Evolutionary conservation across 1,139 yeast species (phyloP).

Genomic region (Martiniozyma asiatica): DNA sequence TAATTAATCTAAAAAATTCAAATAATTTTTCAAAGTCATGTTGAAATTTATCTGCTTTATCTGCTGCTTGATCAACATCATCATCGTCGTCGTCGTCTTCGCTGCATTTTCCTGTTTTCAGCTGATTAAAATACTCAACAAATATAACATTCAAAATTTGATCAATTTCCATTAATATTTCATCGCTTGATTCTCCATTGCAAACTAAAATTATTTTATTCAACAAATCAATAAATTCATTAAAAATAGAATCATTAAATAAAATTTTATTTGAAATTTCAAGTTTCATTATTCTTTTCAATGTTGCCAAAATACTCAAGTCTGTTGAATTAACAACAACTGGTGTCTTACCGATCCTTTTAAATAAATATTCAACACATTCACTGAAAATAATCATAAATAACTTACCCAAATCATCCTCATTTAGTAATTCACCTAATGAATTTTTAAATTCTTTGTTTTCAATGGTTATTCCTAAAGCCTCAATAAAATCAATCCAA

Average conservation of each 20-base stretch:
- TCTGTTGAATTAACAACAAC: constrained; percentile 10
- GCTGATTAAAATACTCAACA: constrained; percentile 27
- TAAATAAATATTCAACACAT: constrained; percentile 64
- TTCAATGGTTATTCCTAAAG: constrained; percentile 56
- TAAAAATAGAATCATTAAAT: constrained; percentile 58
- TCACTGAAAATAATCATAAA: constrained; percentile 76
- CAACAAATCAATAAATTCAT: constrained; percentile 64
- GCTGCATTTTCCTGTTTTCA: constrained; percentile 12
- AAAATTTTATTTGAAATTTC: constrained; percentile 47
- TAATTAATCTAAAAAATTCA: constrained; percentile 64
- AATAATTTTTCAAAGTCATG: constrained; percentile 67
- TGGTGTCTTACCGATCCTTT: constrained; percentile 21
- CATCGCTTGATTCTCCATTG: no score
- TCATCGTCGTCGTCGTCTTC: constrained; percentile 13
- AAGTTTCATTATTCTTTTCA: constrained; percentile 47
- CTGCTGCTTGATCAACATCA: constrained; percentile 3
- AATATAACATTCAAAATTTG: constrained; percentile 35
- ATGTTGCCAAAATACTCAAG: constrained; percentile 27
- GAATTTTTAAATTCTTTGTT: constrained; percentile 28
- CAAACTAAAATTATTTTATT: constrained; percentile 63
- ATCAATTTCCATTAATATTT: constrained; percentile 41
- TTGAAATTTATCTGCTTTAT: constrained; percentile 31
- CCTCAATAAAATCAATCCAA: constrained; percentile 75
- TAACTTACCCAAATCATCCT: constrained; percentile 62
- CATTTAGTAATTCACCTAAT: constrained; percentile 33